These are phyloP conservation scores for Boletus sensibilis DNA, from an alignment of 768 basidiomycete species.

Conservation along the genomic window DNA sequence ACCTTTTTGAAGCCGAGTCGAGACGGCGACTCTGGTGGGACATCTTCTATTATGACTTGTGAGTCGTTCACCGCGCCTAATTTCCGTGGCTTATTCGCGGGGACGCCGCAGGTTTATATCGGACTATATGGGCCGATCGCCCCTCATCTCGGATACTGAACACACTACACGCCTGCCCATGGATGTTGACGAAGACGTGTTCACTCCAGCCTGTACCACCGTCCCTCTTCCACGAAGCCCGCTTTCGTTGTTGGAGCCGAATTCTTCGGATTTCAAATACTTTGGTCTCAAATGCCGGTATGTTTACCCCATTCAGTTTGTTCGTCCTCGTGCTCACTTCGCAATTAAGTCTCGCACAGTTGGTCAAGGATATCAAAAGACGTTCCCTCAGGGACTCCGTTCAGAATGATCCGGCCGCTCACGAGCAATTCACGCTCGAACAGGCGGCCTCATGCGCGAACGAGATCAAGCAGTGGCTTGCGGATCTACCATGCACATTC, in stretches of 20 bases:
- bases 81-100: slow-evolving; percentile 13
- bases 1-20: slow-evolving; percentile 50
- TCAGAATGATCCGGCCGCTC: slow-evolving; percentile 26
- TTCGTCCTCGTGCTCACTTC: slow-evolving; percentile 3
- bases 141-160: slow-evolving; percentile 55
- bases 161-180: slow-evolving; percentile 56
- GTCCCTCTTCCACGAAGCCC: slow-evolving; percentile 40
- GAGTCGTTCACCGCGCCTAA: slow-evolving; percentile 30
- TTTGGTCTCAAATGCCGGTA: slow-evolving; percentile 63
- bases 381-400: slow-evolving; percentile 45
- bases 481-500: slow-evolving; percentile 50
- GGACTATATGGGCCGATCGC: slow-evolving; percentile 63
- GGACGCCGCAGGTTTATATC: slow-evolving; percentile 56
- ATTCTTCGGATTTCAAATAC: slow-evolving; percentile 41
- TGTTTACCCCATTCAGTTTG: slow-evolving; percentile 11
- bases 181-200: slow-evolving; percentile 55
- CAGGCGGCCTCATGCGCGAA: slow-evolving; percentile 57
- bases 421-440: slow-evolving; percentile 51
- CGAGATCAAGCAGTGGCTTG: slow-evolving; percentile 54
- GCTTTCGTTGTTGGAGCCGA: slow-evolving; percentile 26
- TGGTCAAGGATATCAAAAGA: slow-evolving; percentile 61
- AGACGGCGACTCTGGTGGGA: slow-evolving; percentile 76
- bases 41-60: slow-evolving; percentile 75
- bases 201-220: slow-evolving; percentile 45
- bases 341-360: slow-evolving; percentile 50